Base-by-base conservation (phyloP, 257 asterid species). In the Solanum clarkiae region DNA sequence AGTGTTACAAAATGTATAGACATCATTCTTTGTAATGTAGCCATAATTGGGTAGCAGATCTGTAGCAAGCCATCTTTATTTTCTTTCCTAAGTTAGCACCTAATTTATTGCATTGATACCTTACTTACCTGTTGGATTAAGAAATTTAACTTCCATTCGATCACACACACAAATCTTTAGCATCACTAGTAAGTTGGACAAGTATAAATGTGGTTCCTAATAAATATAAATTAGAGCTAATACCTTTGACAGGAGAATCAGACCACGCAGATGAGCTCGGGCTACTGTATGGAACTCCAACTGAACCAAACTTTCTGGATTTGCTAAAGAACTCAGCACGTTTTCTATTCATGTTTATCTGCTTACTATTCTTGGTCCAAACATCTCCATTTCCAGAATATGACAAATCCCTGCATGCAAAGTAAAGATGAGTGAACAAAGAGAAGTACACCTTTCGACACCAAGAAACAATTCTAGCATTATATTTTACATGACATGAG, bases 291-390 rank as follows among this genome's bases (percentile, higher is more conserved):
- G 88, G 70, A 81, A 86, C 68, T 86, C 92, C 92, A 68, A 77
- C 90, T 71, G 89, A 68, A 47, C 89, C 86, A 65, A 24, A 81
- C 86, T 86, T 83, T 82, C 92, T 85, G 44, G 94, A 86, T 88
- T 93, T 89, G 65, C 94, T 90, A 68, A 91, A 86, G 91, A 95
- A 95, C 84, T 95, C 98, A 66, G 97, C 89, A 53, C 90, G 93
- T 86, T 88, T 92, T 80, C 44, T 85, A 29, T 75, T 88, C 88
- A 62, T 82, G 66, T 84, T 86, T 79, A 80, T 81, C 84, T 88
- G 89, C 84, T 22, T 84, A 84, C 88, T 79, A 66, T 88, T 90
- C 85, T 90, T 63, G 40, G 81, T 24, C 90, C 90, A 87, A 62
- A 89, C 83, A 87, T 88, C 86, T 88, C 87, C 86, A 66, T 80